These are phyloP conservation scores for Boletus fagicola DNA, from an alignment of 768 basidiomycete genomes.

Conservation along the genomic window DNA sequence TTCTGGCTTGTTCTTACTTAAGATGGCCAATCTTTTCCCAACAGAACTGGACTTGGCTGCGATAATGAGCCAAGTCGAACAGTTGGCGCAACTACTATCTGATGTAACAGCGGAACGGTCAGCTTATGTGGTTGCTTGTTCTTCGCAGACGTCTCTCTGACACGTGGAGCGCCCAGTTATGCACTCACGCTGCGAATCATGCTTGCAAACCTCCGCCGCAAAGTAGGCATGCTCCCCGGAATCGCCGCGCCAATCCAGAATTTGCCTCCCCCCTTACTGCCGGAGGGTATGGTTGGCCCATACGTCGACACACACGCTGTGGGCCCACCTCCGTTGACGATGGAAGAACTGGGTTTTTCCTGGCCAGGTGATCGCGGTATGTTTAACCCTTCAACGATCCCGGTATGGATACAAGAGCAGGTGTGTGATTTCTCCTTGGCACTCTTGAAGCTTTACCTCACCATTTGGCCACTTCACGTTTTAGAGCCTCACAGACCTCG, in stretches of 20 bases:
- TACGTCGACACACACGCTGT: constrained; percentile 52
- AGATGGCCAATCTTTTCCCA: constrained; percentile 94
- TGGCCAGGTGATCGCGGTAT: constrained; percentile 65
- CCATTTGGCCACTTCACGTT: neutral
- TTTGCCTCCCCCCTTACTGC: constrained; percentile 51
- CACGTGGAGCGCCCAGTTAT: constrained; percentile 49
- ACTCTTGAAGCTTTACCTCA: neutral
- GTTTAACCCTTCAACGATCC: constrained; percentile 79
- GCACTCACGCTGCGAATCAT: constrained; percentile 89
- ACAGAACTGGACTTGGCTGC: constrained; percentile 72
- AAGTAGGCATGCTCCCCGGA: constrained; percentile 65
- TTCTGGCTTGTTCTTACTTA: constrained; percentile 86
- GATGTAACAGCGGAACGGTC: constrained; percentile 92
- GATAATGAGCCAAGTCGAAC: constrained; percentile 84
- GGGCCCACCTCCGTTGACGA: constrained; percentile 63
- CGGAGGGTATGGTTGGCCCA: constrained; percentile 58
- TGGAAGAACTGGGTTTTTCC: constrained; percentile 81
- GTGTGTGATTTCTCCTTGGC: constrained; percentile 41
- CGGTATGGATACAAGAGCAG: constrained; percentile 91
- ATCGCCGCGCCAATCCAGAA: constrained; percentile 47
- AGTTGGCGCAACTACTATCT: constrained; percentile 84
- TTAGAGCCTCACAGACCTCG: constrained; percentile 85
- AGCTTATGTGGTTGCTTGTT: constrained; percentile 11
- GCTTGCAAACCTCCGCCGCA: constrained; percentile 88
- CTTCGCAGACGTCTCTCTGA: constrained; percentile 11